Base-by-base conservation (phyloP, 2,329 filamentous ascomycete species). In the Rhynchosporium agropyri region DNA sequence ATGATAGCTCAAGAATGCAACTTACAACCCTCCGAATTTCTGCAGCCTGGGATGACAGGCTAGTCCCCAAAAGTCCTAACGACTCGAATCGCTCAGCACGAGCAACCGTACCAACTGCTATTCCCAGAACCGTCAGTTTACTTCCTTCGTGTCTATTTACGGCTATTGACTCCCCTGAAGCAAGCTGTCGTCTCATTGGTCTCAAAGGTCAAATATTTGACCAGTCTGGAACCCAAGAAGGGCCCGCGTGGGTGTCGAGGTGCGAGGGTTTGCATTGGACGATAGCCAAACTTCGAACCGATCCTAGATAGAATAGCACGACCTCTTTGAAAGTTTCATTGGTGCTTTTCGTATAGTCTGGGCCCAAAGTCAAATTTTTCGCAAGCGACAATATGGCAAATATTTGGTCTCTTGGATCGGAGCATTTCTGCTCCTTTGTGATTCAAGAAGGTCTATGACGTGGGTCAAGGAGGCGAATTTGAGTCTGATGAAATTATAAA, bases 191-290 rank as follows among this genome's bases (percentile, higher is more conserved):
- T n/a, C 3, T 6, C 2, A 45, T 45, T 3, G 12, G 42, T 12
- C n/a, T 45, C 3, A 2, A n/a, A 45, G 42, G 42, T 45, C 12
- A n/a, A 45, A 45, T 15, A 1, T 45, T 45, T 2, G 42, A 45
- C 42, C 42, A 45, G 42, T 45, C 42, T n/a, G 42, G 42, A n/a
- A 45, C 42, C 42, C 42, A 45, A 45, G 42, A 45, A 45, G 42
- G 42, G 42, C 42, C 12, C n/a, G 7, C 42, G 7, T 45, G 42
- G n/a, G 13, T 7, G 13, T 45, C 13, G 42, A 3, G 42, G 13
- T 45, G 15, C 3, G 13, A 45, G 6, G 12, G 12, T n/a, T 12
- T n/a, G 7, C 12, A 45, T n/a, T 26, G 7, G 42, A 45, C 15
- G 13, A n/a, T 45, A 4, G 26, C n/a, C 4, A 45, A 15, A 45